Conservation (phyloP, 208 protist species). For the Leishmania braziliensis region DNA sequence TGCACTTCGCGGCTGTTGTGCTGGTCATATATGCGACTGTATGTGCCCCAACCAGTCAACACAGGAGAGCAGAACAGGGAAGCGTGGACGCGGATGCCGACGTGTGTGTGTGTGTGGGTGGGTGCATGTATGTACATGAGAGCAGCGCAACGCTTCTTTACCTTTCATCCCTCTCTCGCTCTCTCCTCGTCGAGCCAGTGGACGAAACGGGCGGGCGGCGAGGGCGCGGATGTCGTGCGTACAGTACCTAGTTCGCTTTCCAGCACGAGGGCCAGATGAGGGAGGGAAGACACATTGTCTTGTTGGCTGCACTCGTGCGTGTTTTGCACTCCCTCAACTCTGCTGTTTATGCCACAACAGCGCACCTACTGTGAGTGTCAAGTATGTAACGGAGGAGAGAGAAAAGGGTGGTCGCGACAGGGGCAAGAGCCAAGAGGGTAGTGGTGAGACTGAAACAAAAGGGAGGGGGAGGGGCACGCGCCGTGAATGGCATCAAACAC, state of each 20-base stretch:
- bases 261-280: not conserved
- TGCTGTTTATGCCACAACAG: not conserved
- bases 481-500: not conserved
- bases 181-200: not conserved
- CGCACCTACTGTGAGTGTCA: not conserved
- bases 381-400: not conserved
- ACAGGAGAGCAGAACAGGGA: not conserved
- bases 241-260: not conserved
- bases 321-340: not conserved
- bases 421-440: not conserved
- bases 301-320: not conserved
- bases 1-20: conserved; percentile 11
- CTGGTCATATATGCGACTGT: not conserved
- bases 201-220: not conserved
- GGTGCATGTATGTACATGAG: not conserved
- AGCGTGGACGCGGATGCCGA: not conserved
- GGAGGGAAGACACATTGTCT: not conserved
- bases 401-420: too few relatives aligned
- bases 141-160: not conserved
- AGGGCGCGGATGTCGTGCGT: not conserved
- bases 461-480: not conserved
- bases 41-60: not conserved
- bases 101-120: not conserved
- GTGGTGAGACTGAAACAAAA: too few relatives aligned
- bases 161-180: not conserved